Evolutionary conservation across 768 basidiomycete species (phyloP), one percentile per base, ranked within the genome.

Genomic region (Phlebiopsis gigantea): DNA sequence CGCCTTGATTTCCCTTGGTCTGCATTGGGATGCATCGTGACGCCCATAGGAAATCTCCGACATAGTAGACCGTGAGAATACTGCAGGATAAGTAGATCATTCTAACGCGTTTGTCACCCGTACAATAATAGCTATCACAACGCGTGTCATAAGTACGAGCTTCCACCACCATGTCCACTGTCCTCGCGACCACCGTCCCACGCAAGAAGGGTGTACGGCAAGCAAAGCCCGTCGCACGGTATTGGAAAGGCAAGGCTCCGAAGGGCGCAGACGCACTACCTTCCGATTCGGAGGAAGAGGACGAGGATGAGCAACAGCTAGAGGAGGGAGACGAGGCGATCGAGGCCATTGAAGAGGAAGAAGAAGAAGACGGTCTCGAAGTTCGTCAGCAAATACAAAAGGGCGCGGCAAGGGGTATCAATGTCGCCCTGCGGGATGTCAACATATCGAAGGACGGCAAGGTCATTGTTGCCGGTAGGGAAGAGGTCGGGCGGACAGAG

Each of bases 211-310:
- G 90, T 7, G 82, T 87, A 21, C 83, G 90, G n/a, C 78, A 84
- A 6, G 79, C 90, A n/a, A 76, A 79, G 51, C 90, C 93, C 4
- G 91, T 83, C 2, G 87, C 82, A 5, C 87, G 93, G 2, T 95
- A 96, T 71, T 90, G 91, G 85, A 89, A 88, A 63, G 93, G 93
- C 55, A 91, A 92, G 63, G 90, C 84, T 0, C 92, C 92, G 0
- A 92, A 90, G 69, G 89, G 88, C 46, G 78, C 73, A 30, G 73
- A 73, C 1, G 82, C 82, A 24, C 70, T 73, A 41, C 74, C 80
- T 21, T 86, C 87, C 5, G 87, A 88, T 61, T 85, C 84, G 3
- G 86, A 86, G 44, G 79, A 80, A 47, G 80, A 83, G 58, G 82
- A 79, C 1, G 75, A 72, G 29, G 71, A 68, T 57, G 62, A 68